Percentiles rank a stretch among this genome's conserved stretches.
Conservation (phyloP, 352 stramenopile genomes). For the Pythium oligandrum region DNA sequence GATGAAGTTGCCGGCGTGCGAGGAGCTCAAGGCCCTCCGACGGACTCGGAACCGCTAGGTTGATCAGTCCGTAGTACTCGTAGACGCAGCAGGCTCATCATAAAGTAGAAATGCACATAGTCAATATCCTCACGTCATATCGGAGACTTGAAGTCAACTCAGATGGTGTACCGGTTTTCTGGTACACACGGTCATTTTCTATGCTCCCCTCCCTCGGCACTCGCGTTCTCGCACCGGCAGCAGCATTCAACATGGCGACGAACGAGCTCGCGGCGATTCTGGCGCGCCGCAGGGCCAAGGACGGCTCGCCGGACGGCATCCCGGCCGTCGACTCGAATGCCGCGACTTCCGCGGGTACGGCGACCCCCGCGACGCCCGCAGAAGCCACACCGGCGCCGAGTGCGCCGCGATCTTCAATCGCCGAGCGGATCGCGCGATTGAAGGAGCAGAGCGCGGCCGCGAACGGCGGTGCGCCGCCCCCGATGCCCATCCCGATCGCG, state of each 20-base stretch:
- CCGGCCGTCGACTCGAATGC: constrained; percentile 28
- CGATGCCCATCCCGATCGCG: constrained; percentile 19
- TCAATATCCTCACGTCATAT: background rate
- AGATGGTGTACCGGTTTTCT: constrained; percentile 12
- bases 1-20: constrained; percentile 83
- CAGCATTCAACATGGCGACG: constrained; percentile 46
- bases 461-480: constrained; percentile 17
- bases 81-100: too few species aligned
- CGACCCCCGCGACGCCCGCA: constrained; percentile 6
- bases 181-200: constrained; percentile 11
- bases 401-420: constrained; percentile 43
- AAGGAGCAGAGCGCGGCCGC: constrained; percentile 59
- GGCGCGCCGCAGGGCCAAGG: constrained; percentile 66
- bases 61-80: too few species aligned
- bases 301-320: constrained; percentile 33
- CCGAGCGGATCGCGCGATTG: constrained; percentile 69
- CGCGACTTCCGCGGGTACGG: constrained; percentile 9
- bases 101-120: background rate
- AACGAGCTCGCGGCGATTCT: constrained; percentile 84
- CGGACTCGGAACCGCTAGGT: constrained; percentile 52
- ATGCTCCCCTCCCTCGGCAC: constrained; percentile 4
- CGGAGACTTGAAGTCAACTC: background rate
- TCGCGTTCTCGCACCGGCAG: background rate
- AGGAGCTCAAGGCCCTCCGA: constrained; percentile 66
- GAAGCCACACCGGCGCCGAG: constrained; percentile 2